Conservation (phyloP, 2,329 filamentous ascomycete genomes). For the Ceratocystis cacaofunesta region DNA sequence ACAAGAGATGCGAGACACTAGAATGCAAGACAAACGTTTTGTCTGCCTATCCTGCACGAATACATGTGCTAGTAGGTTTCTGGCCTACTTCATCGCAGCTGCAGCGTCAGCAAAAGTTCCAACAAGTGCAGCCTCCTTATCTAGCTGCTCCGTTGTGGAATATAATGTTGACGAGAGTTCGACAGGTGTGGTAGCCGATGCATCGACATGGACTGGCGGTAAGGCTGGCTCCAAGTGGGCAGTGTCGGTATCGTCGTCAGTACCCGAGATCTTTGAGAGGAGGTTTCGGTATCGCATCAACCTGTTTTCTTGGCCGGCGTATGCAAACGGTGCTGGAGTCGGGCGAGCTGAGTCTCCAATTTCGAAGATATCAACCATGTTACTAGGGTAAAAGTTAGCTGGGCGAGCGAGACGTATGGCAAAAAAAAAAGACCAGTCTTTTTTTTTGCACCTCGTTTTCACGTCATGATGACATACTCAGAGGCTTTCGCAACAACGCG, state of each 20-base stretch:
- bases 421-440: not conserved
- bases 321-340: conserved; percentile 29
- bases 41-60: no score
- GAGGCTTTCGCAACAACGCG: conserved; percentile 49
- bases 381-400: conserved; percentile 28
- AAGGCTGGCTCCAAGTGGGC: conserved; percentile 33
- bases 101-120: conserved; percentile 48
- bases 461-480: conserved; percentile 32
- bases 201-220: conserved; percentile 28
- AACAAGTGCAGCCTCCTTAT: conserved; percentile 38
- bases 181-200: conserved; percentile 31
- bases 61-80: not conserved
- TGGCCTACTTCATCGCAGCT: conserved; percentile 28
- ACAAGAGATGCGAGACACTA: not conserved
- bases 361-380: conserved; percentile 54
- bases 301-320: conserved; percentile 40
- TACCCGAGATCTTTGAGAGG: conserved; percentile 40
- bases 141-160: conserved; percentile 25
- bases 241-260: conserved; percentile 29
- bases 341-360: conserved; percentile 33
- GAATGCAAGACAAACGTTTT: no score
- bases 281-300: conserved; percentile 46
- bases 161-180: conserved; percentile 27
- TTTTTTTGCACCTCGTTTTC: conserved; percentile 5
- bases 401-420: not conserved